Evolutionary conservation across 495 filamentous ascomycete species (phyloP).

Genomic region (Copromyces sp.): DNA sequence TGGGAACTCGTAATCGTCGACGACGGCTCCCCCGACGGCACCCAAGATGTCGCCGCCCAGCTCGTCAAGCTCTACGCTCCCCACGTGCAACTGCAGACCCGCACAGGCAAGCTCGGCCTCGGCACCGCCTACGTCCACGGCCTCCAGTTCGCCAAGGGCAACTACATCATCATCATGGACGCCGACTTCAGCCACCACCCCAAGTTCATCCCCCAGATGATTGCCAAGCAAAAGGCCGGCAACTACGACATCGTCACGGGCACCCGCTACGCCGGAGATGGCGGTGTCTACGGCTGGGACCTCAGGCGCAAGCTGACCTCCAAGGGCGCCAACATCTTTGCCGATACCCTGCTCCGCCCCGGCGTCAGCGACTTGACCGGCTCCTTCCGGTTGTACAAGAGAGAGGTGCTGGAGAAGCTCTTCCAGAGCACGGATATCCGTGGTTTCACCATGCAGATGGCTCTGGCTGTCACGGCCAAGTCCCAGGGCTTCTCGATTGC

Average conservation of each 20-base stretch:
- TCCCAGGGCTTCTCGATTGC: slow-evolving; percentile 82
- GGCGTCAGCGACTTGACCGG: slow-evolving; percentile 96
- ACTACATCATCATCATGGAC: slow-evolving; percentile 99
- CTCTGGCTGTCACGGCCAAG: slow-evolving; percentile 77
- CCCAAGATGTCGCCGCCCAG: slow-evolving; percentile 78
- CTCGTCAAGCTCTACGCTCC: slow-evolving; percentile 72
- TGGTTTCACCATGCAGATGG: slow-evolving; percentile 99
- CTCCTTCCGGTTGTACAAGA: slow-evolving; percentile 91
- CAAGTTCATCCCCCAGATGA: slow-evolving; percentile 90
- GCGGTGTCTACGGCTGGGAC: slow-evolving; percentile 96
- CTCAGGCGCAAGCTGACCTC: slow-evolving; percentile 90
- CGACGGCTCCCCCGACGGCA: slow-evolving; percentile 94
- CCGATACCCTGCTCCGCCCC: slow-evolving; percentile 85
- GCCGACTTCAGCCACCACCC: slow-evolving; percentile 98
- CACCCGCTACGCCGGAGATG: slow-evolving; percentile 81
- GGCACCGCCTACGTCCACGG: slow-evolving; percentile 97
- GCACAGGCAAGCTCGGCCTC: slow-evolving; percentile 88
- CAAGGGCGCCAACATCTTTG: slow-evolving; percentile 87
- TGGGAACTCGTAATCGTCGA: slow-evolving; percentile 98
- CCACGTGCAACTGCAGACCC: slow-evolving; percentile 74
- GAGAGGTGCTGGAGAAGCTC: slow-evolving; percentile 75
- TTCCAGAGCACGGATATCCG: slow-evolving; percentile 84
- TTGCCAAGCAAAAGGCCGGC: slow-evolving; percentile 53
- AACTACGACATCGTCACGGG: slow-evolving; percentile 95
- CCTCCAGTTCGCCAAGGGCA: slow-evolving; percentile 74